These are phyloP conservation scores for Aspergillus heteromorphus DNA, from an alignment of 495 filamentous ascomycete species.

Conservation along the genomic window DNA sequence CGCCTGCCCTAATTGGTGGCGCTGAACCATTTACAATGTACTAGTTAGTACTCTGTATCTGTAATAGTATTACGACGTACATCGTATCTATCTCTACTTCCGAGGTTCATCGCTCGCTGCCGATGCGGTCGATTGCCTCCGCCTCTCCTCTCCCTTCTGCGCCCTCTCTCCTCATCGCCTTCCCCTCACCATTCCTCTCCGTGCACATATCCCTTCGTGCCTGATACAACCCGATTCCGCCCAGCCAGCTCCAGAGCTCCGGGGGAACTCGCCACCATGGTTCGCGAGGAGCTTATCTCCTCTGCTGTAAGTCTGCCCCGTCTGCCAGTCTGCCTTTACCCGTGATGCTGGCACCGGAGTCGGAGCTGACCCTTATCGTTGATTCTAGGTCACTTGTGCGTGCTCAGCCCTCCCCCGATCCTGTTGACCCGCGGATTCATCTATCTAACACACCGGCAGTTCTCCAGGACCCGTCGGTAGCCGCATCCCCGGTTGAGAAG, in stretches of 20 bases:
- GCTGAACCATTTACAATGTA: too few relatives aligned
- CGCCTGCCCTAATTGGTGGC: too few relatives aligned
- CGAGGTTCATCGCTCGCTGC: conserved; percentile 33
- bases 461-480: conserved; percentile 86
- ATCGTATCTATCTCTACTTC: conserved; percentile 27
- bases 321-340: conserved; percentile 7
- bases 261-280: conserved; percentile 47
- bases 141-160: conserved; percentile 10
- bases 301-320: conserved; percentile 75
- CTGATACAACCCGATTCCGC: conserved; percentile 11
- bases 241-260: conserved; percentile 1
- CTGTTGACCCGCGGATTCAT: conserved; percentile 1
- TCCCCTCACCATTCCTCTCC: conserved; percentile 7
- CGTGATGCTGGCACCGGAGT: conserved; percentile 8
- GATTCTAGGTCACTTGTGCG: conserved; percentile 37
- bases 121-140: conserved; percentile 8
- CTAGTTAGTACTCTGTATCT: too few relatives aligned
- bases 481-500: conserved; percentile 87
- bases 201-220: not conserved
- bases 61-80: too few relatives aligned
- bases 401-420: conserved; percentile 7
- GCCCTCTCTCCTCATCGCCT: conserved; percentile 3
- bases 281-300: conserved; percentile 78
- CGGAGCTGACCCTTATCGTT: conserved; percentile 15
- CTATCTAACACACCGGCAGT: conserved; percentile 49